phyloP scores from a whole-genome alignment of 495 filamentous ascomycete genomes.

The Monascus purpureus region DNA sequence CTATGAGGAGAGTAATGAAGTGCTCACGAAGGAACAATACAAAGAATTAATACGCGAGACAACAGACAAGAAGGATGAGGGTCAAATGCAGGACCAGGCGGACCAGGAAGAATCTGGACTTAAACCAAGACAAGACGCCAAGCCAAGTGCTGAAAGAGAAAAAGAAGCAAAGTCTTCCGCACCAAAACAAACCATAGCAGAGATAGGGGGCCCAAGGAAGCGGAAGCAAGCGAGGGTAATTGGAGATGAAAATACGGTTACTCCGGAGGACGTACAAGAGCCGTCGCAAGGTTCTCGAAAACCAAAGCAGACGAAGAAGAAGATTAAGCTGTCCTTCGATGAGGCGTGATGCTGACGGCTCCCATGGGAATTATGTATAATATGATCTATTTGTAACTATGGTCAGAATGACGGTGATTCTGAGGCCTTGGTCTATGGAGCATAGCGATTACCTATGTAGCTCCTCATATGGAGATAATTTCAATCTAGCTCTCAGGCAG shows the following conservation, averaged over 20 bases:
- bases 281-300: slow-evolving; percentile 16
- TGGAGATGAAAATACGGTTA: slow-evolving; percentile 18
- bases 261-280: slow-evolving; percentile 14
- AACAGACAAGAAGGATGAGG: slow-evolving; percentile 8
- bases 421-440: too few relatives aligned
- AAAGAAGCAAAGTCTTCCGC: neutral
- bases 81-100: slow-evolving; percentile 4
- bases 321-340: slow-evolving; percentile 34
- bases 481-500: too few relatives aligned
- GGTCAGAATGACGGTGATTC: too few relatives aligned
- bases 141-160: slow-evolving; percentile 9
- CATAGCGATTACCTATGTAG: too few relatives aligned
- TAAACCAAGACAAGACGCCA: slow-evolving; percentile 4
- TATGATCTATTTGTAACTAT: too few relatives aligned
- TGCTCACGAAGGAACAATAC: slow-evolving; percentile 36
- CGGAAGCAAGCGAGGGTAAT: slow-evolving; percentile 32
- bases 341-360: slow-evolving; percentile 13
- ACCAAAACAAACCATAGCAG: slow-evolving; percentile 24
- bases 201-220: slow-evolving; percentile 29
- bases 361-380: too few relatives aligned
- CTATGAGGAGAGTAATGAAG: slow-evolving; percentile 33
- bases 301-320: slow-evolving; percentile 30
- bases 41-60: slow-evolving; percentile 20
- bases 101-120: slow-evolving; percentile 3
- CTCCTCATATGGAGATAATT: too few relatives aligned